Percentiles rank a stretch among this genome's conserved stretches.
phyloP scores from a whole-genome alignment of 306 rosid genomes.

The Abrus pulchellus region DNA sequence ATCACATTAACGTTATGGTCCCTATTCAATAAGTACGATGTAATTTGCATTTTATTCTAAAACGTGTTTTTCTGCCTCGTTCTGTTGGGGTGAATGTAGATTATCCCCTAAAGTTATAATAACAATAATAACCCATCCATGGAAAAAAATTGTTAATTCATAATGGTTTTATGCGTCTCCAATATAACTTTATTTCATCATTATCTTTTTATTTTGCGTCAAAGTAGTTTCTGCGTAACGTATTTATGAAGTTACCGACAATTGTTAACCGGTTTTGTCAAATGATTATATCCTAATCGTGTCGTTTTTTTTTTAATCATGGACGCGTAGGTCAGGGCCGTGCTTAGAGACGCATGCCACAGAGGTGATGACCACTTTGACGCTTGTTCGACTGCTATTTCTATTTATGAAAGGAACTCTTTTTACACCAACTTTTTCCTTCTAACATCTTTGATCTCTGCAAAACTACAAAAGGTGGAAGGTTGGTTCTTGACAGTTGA shows the following conservation, averaged over 20 bases:
- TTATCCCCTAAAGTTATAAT: not conserved
- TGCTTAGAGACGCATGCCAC: slow-evolving; percentile 24
- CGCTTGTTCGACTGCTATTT: not conserved
- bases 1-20: not conserved
- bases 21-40: not conserved
- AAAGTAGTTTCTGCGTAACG: slow-evolving; percentile 2
- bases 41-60: not conserved
- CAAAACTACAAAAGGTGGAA: slow-evolving; percentile 1
- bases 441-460: not conserved
- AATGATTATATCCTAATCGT: not conserved
- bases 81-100: too few species aligned
- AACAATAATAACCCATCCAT: not conserved
- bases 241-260: not conserved
- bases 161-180: not conserved
- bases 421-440: not conserved
- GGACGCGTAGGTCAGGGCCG: slow-evolving; percentile 39
- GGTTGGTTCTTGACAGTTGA: not conserved
- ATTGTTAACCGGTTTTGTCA: slow-evolving; percentile 40
- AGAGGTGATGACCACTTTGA: not conserved
- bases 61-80: not conserved
- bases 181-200: not conserved
- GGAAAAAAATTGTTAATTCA: not conserved
- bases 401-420: not conserved
- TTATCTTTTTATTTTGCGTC: not conserved
- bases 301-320: not conserved